Base-by-base conservation (phyloP, 441 rosid genomes). In the Isatis lusitanica region DNA sequence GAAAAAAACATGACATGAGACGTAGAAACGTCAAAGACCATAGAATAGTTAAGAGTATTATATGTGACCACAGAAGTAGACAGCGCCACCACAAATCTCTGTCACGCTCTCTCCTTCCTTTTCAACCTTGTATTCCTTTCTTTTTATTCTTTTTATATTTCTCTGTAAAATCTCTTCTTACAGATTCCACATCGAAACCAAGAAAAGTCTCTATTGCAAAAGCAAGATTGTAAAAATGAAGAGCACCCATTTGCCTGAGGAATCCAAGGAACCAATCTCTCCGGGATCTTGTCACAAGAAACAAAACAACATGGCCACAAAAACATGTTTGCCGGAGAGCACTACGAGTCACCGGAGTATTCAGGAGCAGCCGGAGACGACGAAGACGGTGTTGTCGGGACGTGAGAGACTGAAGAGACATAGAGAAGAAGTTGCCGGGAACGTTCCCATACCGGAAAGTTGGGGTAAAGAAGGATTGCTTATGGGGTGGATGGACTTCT, bases 381-480 rank as follows among this genome's bases (percentile, higher is more conserved):
- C 13, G 1, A 31, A 26, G 1, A 28, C 28, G 2, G 60, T 68
- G 47, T 31, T 46, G 59, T 62, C 66, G 0, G 92, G 90, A 61
- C 85, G 89, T 2, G 94, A 91, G 73, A 84, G 87, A 81, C 79
- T 88, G 31, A 85, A 85, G 81, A 83, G 83, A 76, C 88, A 86
- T 44, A 68, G 90, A 70, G 87, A 85, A 26, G 93, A 83, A 55
- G 83, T 88, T 36, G 88, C 89, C 0, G 93, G 97, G 9, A 72
- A 73, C 47, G 84, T 89, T 51, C 9, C 39, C 70, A 76, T 91
- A 67, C 97, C 95, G n/a, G 97, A 91, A 0, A 72, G 60, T 6
- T 89, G 97, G 97, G 86, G 87, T 0, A 85, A 89, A 46, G 95
- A 91, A 78, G 79, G 79, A 26, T 70, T 85, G 65, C 85, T 92